Evolutionary conservation across 306 rosid genomes (phyloP), one percentile per base, ranked within the genome.

Genomic region (Lathyrus tuberosus): DNA sequence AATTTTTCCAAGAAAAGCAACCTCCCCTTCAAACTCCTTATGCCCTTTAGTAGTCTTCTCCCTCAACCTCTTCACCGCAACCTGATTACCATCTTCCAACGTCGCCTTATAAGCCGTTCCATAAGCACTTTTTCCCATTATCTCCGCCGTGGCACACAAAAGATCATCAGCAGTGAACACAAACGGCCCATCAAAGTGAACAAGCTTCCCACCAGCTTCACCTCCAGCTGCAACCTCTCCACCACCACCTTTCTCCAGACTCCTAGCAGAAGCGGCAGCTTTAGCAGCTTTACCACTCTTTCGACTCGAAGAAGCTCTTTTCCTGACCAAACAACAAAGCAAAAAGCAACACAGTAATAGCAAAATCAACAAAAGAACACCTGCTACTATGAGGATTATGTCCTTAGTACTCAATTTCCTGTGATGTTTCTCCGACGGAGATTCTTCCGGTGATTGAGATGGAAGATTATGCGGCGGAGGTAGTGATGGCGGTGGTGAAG

Each of bases 101-200:
- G 94, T 87, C 37, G 97, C 96, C 76, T 91, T 91, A 58, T 91
- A 91, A 10, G 96, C 96, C 31, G 97, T 91, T 48, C 97, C 97
- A 81, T 81, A 91, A 8, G 97, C 83, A 70, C 90, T 91, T 73
- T 88, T 91, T 0, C 97, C 97, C 91, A 91, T 89, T 53, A 91
- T 91, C 85, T 91, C 97, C 5, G 97, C 97, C 40, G 96, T 89
- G 10, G 97, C 96, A 67, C 97, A 91, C 69, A 91, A 42, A 5
- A 91, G 88, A 75, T 91, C 96, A 79, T 91, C 97, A 53, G 96
- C 96, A 26, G 97, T 85, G 65, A 91, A 91, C 35, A 87, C 89
- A 69, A 91, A 91, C 4, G 94, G 96, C 18, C 97, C 97, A 71
- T 91, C 97, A 78, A 89, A 91, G 80, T 91, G 97, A 28, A 91